Conservation (phyloP, 176 grass and related monocot species). For the Triticum timopheevii region DNA sequence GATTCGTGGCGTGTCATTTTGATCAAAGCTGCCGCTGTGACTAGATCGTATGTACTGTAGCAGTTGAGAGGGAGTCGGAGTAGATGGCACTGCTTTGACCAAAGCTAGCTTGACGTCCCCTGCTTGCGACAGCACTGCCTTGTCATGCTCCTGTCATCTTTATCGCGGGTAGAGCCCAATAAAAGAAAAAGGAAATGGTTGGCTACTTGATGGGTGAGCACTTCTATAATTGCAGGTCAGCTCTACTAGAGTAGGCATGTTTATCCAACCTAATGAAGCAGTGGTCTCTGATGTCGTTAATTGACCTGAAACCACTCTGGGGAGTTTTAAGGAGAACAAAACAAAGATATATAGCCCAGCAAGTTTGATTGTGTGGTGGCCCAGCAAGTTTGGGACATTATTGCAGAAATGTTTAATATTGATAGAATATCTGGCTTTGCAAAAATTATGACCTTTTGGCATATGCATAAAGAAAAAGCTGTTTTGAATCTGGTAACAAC, state of each 20-base stretch:
- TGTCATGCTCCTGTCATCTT: conserved; percentile 10
- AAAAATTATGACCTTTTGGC: too few species aligned
- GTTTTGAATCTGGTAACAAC: too few species aligned
- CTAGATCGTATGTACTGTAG: neutral
- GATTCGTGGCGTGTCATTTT: neutral
- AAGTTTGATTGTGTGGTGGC: too few species aligned
- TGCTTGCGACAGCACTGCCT: neutral
- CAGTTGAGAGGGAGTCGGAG: neutral
- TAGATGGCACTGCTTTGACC: conserved; percentile 6
- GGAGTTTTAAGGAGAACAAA: too few species aligned
- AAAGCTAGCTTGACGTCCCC: neutral
- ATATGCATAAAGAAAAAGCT: too few species aligned
- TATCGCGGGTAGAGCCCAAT: neutral
- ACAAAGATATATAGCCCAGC: too few species aligned
- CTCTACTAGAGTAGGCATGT: neutral
- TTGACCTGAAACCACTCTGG: too few species aligned
- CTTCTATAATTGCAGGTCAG: neutral
- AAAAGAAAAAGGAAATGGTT: neutral
- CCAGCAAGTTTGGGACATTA: too few species aligned
- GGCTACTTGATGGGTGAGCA: neutral
- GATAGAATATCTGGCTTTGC: too few species aligned
- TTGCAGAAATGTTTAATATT: too few species aligned
- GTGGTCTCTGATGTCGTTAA: neutral
- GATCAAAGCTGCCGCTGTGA: neutral
- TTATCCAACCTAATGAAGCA: neutral